Evolutionary conservation across 2,329 filamentous ascomycete genomes (phyloP).

Genomic region (Amauroascus verrucosus): DNA sequence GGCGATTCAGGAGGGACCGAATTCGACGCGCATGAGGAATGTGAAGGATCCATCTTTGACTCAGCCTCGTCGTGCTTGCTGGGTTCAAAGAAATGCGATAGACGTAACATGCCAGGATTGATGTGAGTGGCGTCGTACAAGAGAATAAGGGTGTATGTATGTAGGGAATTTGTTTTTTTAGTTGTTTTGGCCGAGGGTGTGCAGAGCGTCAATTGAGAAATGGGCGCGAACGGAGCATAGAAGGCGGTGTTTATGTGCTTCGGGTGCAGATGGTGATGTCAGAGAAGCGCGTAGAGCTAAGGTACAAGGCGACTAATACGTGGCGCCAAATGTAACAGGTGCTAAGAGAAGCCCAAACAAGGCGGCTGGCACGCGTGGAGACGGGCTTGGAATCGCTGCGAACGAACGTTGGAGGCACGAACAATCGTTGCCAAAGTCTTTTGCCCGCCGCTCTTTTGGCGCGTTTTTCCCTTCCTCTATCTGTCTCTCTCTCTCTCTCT

Average conservation of each 20-base stretch:
- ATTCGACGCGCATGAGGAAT: conserved; percentile 13
- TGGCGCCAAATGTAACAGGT: conserved; percentile 6
- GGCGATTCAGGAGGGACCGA: conserved; percentile 25
- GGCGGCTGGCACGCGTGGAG: conserved; percentile 8
- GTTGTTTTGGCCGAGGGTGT: background rate
- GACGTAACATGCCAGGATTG: conserved; percentile 24
- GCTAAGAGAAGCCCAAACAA: conserved; percentile 1
- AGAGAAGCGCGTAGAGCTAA: conserved; percentile 5
- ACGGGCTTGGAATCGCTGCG: background rate
- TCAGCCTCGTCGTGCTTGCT: conserved; percentile 25
- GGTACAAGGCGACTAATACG: conserved; percentile 6
- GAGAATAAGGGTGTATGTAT: background rate
- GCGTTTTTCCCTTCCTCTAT: background rate
- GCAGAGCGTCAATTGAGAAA: background rate
- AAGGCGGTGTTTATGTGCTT: background rate
- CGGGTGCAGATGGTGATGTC: background rate
- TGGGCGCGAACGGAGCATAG: background rate
- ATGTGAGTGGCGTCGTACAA: background rate
- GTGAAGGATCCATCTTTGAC: conserved; percentile 19
- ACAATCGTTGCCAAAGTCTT: background rate
- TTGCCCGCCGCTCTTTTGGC: background rate
- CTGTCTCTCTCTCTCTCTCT: background rate
- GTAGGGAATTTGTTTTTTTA: background rate
- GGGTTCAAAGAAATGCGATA: conserved; percentile 28
- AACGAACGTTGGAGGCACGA: conserved; percentile 1